Conservation (phyloP, 768 basidiomycete genomes). For the Punctularia strigosozonata region DNA sequence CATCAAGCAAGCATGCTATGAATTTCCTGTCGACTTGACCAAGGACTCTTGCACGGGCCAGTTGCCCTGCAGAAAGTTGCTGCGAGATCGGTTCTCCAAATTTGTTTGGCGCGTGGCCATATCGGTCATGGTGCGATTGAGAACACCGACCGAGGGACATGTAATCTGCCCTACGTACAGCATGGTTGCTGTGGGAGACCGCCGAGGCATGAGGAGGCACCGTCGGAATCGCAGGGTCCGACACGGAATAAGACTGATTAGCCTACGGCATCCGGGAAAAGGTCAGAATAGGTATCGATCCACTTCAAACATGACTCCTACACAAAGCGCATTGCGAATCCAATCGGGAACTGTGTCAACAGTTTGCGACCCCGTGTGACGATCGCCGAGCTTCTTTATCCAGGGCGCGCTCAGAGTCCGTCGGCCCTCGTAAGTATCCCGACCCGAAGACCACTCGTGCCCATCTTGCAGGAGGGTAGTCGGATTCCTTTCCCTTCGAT, state of each 20-base stretch:
- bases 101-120: not conserved
- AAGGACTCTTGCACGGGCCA: conserved; percentile 59
- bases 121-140: no score
- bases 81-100: no score
- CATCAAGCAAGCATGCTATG: conserved; percentile 56
- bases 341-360: conserved; percentile 39
- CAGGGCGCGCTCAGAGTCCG: conserved; percentile 3
- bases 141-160: no score
- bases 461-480: not conserved
- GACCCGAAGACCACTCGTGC: not conserved
- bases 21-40: conserved; percentile 90
- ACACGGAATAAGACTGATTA: conserved; percentile 41
- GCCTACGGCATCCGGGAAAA: conserved; percentile 21
- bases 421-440: not conserved
- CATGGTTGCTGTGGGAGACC: no score
- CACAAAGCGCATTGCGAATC: conserved; percentile 52
- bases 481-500: conserved; percentile 18
- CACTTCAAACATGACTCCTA: conserved; percentile 13
- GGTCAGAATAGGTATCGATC: not conserved
- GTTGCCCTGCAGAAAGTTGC: no score
- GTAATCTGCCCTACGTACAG: no score
- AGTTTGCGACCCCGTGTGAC: no score
- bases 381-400: conserved; percentile 4
- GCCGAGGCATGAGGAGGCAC: no score
- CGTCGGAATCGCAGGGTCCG: conserved; percentile 36